phyloP scores from a whole-genome alignment of 2,329 filamentous ascomycete genomes.

The Rutstroemia sp. region DNA sequence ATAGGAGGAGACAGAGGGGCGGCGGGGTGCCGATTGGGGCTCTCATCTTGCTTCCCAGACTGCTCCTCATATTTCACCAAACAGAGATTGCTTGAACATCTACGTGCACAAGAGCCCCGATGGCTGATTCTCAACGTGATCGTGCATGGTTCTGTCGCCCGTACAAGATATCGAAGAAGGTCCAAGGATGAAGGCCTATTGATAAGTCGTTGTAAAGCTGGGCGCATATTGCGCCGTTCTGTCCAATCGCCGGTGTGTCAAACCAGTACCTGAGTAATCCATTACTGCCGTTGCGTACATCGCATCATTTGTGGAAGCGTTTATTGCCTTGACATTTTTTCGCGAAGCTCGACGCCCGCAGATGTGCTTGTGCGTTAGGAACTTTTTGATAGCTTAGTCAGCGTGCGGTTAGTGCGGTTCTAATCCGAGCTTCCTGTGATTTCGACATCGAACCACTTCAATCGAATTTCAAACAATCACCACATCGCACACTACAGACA shows the following conservation, averaged over 20 bases:
- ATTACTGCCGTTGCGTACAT: background rate
- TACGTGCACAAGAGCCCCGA: too few species aligned
- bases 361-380: background rate
- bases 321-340: background rate
- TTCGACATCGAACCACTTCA: conserved; percentile 10
- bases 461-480: conserved; percentile 1
- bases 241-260: background rate
- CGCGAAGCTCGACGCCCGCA: background rate
- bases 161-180: conserved; percentile 18
- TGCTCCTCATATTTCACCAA: too few species aligned
- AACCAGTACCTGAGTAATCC: background rate
- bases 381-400: conserved; percentile 16
- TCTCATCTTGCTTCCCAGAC: background rate
- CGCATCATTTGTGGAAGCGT: background rate
- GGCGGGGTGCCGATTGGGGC: background rate
- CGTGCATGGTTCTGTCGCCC: conserved; percentile 3
- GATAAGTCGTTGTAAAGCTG: conserved; percentile 26
- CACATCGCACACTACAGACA: conserved; percentile 14
- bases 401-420: conserved; percentile 3
- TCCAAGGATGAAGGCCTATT: conserved; percentile 25
- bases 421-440: conserved; percentile 8
- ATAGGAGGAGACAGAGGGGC: background rate
- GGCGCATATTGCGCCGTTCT: conserved; percentile 9
- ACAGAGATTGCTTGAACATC: too few species aligned
- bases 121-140: too few species aligned